A percentile compares a stretch with the other conserved stretches of the same genome.
These are phyloP conservation scores for Podospora australis DNA, from an alignment of 495 filamentous ascomycete species.

Conservation along the genomic window DNA sequence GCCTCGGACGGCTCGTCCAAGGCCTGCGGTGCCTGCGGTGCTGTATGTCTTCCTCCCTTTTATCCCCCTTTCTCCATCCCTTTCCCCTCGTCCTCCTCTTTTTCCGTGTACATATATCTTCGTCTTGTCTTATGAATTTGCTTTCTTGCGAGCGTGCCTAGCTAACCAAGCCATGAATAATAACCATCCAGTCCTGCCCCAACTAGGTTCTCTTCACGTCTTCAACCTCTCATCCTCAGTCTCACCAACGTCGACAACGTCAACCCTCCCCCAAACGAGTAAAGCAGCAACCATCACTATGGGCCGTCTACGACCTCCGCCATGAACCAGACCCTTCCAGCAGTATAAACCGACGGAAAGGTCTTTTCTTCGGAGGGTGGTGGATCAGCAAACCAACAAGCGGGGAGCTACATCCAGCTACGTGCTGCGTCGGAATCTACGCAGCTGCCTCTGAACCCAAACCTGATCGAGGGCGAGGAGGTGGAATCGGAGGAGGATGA, in stretches of 20 bases:
- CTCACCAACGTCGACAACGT: neutral
- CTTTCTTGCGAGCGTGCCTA: neutral
- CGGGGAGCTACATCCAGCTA: neutral
- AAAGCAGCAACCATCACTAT: neutral
- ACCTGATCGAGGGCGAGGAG: too few relatives aligned
- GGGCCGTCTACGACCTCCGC: neutral
- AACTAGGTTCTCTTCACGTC: constrained; percentile 7
- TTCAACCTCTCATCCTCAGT: neutral
- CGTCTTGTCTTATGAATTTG: too few relatives aligned
- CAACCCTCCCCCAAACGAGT: neutral
- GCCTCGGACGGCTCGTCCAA: constrained; percentile 32
- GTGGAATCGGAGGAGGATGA: too few relatives aligned
- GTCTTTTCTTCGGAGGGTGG: too few relatives aligned
- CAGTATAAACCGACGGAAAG: too few relatives aligned
- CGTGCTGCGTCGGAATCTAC: too few relatives aligned
- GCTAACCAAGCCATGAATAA: neutral
- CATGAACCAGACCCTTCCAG: too few relatives aligned
- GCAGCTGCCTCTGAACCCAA: too few relatives aligned
- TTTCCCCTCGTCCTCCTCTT: neutral
- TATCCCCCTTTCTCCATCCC: neutral
- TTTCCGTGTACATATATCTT: neutral
- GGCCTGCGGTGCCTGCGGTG: constrained; percentile 43
- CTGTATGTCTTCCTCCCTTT: constrained; percentile 32
- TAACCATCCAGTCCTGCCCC: constrained; percentile 18
- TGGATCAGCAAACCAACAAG: too few relatives aligned